Evolutionary conservation across 306 rosid genomes (phyloP).

Genomic region (Mimosa pudica): DNA sequence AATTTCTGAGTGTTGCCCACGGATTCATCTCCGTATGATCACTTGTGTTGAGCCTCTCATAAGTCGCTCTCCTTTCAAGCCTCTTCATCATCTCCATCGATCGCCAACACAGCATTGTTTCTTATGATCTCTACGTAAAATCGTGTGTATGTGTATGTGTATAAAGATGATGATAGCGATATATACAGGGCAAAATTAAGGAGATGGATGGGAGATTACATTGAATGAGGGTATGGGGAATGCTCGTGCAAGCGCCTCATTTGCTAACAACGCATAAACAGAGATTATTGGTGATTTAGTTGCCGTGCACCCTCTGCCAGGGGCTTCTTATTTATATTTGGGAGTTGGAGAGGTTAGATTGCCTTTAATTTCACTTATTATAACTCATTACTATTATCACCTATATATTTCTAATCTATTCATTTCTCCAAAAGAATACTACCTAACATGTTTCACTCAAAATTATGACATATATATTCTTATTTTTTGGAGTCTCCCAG

Average conservation of each 20-base stretch:
- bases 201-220: background rate
- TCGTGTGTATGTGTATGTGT: background rate
- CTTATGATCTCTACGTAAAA: too few species aligned
- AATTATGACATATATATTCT: too few species aligned
- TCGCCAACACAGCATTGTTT: background rate
- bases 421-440: background rate
- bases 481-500: too few species aligned
- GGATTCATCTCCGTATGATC: background rate
- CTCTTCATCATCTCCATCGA: constrained; percentile 14
- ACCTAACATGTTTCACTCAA: too few species aligned
- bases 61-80: constrained; percentile 28
- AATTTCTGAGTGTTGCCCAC: constrained; percentile 39
- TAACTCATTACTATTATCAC: background rate
- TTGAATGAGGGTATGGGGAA: background rate
- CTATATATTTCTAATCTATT: background rate
- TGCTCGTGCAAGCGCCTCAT: background rate
- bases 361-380: background rate
- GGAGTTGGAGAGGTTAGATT: background rate
- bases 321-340: background rate
- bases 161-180: background rate
- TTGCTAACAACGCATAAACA: background rate
- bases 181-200: background rate
- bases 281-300: background rate
- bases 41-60: constrained; percentile 24
- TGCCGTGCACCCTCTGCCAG: constrained; percentile 5